Evolutionary conservation across 2,329 filamentous ascomycete genomes (phyloP), one percentile per base, ranked within the genome.

Genomic region (Talaromyces sp.): DNA sequence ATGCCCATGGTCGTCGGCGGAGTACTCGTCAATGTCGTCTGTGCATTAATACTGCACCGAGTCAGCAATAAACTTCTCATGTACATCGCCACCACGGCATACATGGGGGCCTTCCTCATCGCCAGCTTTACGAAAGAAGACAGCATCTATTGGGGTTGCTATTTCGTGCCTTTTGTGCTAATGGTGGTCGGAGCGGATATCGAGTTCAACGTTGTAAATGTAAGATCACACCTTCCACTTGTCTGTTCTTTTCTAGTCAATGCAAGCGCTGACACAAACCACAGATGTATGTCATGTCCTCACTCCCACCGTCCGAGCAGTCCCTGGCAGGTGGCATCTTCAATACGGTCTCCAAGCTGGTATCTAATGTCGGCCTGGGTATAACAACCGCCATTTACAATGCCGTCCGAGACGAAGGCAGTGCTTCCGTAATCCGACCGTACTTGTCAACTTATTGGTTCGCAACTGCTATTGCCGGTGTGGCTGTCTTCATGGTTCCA

Each of bases 191-290:
- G 88, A 1, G 86, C 86, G 0, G 88, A 90, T 69, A 83, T 90
- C 37, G 84, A 89, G 63, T 90, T 89, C 72, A 88, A 89, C 64
- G 87, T 90, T 23, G 83, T 84, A 3, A 90, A 90, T 68, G 83
- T 86, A 71, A 67, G 82, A 75, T 1, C 16, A 1, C n/a, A 5
- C 16, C 5, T 16, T 9, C 18, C 12, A n/a, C 28, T 28, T 28
- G 28, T 28, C 35, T 2, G 7, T 23, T 37, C 5, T 48, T 8
- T 18, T 25, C 5, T 4, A 42, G 9, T 7, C 9, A 42, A 31
- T 5, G 14, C 4, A 57, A 14, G 16, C 31, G 46, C 39, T 35
- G 48, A 50, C 16, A 39, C 18, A 14, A 11, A 25, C 28, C 42
- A 40, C 64, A 87, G 81, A 87, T 90, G 82, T 90, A 89, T 66